Conservation (phyloP, 352 stramenopile species). For the Globisporangium middletonii region DNA sequence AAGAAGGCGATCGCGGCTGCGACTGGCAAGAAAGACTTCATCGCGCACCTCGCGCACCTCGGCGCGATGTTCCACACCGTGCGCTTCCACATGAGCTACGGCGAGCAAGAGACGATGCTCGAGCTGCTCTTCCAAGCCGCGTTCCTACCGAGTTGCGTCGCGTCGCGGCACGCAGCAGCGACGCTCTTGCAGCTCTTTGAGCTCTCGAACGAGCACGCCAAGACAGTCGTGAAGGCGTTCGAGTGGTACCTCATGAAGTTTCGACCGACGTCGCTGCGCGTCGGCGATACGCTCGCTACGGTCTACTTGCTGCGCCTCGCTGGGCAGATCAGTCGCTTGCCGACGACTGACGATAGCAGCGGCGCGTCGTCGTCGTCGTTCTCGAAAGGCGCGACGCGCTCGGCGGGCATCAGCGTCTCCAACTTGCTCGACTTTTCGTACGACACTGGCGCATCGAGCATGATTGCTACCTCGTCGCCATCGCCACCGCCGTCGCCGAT, state of each 20-base stretch:
- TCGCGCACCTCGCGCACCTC: slow-evolving; percentile 42
- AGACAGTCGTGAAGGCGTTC: slow-evolving; percentile 33
- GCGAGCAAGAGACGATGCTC: slow-evolving; percentile 29
- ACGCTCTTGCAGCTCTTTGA: slow-evolving; percentile 47
- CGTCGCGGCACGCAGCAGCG: slow-evolving; percentile 57
- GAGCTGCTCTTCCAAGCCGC: slow-evolving; percentile 47
- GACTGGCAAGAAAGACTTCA: slow-evolving; percentile 46
- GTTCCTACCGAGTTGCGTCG: slow-evolving; percentile 38
- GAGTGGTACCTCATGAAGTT: slow-evolving; percentile 50
- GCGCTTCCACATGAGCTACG: slow-evolving; percentile 38
- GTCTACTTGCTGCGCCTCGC: slow-evolving; percentile 57
- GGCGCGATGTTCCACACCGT: slow-evolving; percentile 46
- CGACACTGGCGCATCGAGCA: slow-evolving; percentile 12
- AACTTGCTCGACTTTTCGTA: slow-evolving; percentile 56
- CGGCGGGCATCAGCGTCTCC: slow-evolving; percentile 7
- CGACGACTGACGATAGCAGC: slow-evolving; percentile 5
- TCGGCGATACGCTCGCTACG: slow-evolving; percentile 57
- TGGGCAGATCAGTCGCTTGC: slow-evolving; percentile 52
- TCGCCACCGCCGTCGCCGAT: slow-evolving; percentile 30
- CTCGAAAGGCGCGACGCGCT: background rate
- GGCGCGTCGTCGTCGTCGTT: background rate
- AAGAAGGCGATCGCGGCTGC: slow-evolving; percentile 42
- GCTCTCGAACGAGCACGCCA: slow-evolving; percentile 27
- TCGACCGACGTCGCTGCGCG: slow-evolving; percentile 32
- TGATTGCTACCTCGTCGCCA: background rate